Evolutionary conservation across 805 yeast species (phyloP).

Genomic region (Starmerella roubikii): DNA sequence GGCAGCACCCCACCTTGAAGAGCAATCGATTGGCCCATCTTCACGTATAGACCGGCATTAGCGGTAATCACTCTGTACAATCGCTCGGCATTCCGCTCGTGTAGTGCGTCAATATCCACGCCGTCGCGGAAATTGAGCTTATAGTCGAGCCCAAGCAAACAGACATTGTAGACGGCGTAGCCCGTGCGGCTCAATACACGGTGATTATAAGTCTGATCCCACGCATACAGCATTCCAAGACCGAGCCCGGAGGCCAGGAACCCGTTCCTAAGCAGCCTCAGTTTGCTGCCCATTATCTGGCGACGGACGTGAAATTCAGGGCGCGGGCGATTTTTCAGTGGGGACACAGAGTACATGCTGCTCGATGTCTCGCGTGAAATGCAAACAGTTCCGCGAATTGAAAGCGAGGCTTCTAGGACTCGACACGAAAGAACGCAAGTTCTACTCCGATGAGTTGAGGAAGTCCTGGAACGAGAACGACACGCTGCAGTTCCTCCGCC

Average conservation of each 20-base stretch:
- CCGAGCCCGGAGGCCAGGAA: constrained; percentile 5
- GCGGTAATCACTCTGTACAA: constrained; percentile 32
- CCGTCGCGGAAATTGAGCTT: constrained; percentile 37
- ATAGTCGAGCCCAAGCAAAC: constrained; percentile 43
- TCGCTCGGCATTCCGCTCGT: constrained; percentile 43
- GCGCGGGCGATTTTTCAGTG: too few species aligned
- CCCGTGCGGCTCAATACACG: constrained; percentile 40
- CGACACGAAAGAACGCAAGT: too few species aligned
- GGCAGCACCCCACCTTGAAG: constrained; percentile 62
- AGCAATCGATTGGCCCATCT: constrained; percentile 68
- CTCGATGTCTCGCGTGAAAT: too few species aligned
- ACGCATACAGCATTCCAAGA: constrained; percentile 20
- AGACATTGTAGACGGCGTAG: constrained; percentile 34
- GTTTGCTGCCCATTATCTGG: background rate
- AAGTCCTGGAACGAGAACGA: constrained; percentile 10
- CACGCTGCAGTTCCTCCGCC: constrained; percentile 11
- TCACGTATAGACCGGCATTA: constrained; percentile 55
- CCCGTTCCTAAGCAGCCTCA: constrained; percentile 6
- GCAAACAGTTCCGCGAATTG: too few species aligned
- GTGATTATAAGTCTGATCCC: constrained; percentile 33
- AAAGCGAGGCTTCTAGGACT: too few species aligned
- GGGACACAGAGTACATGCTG: too few species aligned
- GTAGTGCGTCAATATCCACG: constrained; percentile 40
- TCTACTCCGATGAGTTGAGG: background rate
- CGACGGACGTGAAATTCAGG: too few species aligned